Evolutionary conservation across 2,329 filamentous ascomycete species (phyloP), one percentile per base, ranked within the genome.

Genomic region (Neonectria coccinea): DNA sequence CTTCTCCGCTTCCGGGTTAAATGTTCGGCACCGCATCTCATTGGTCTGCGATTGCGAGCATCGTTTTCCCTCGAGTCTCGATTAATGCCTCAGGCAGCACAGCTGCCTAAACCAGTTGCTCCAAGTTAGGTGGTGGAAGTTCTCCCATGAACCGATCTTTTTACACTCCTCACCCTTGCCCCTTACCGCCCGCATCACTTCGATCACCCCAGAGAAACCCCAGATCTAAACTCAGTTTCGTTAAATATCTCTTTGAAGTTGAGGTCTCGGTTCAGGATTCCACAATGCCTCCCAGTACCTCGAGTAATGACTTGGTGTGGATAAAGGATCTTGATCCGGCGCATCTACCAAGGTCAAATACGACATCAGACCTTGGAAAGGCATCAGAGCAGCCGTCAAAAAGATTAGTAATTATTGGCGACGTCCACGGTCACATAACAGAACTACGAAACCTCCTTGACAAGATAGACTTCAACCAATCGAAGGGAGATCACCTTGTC

Each of bases 341-440:
- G 39, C n/a, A 42, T 7, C 8, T 42, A 5, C 39, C 39, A 8
- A 9, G 10, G 3, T 18, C n/a, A 10, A 42, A 42, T 20, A 42
- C 18, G 5, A 4, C 1, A 42, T 42, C n/a, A 1, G 39, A 9
- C 5, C 39, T 11, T 9, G 2, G 4, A 9, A 42, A 18, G 11
- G n/a, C 1, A 20, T 10, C 8, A 4, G n/a, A 11, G 3, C 2
- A 18, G 4, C 10, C n/a, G 16, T 14, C 57, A 10, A 51, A 56
- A 54, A 67, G 66, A 36, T 33, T 73, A 1, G 44, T 97, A n/a
- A 84, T 97, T 60, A 84, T 97, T 29, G 94, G 94, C 51, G 94
- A 97, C 79, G 92, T 97, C 1, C 94, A 97, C 79, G 94, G 94
- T 12, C 94, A 94, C 79, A 87, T 86, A 65, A 75, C 85, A 9